phyloP scores from a whole-genome alignment of 2,329 filamentous ascomycete species.

The Moelleriella libera region DNA sequence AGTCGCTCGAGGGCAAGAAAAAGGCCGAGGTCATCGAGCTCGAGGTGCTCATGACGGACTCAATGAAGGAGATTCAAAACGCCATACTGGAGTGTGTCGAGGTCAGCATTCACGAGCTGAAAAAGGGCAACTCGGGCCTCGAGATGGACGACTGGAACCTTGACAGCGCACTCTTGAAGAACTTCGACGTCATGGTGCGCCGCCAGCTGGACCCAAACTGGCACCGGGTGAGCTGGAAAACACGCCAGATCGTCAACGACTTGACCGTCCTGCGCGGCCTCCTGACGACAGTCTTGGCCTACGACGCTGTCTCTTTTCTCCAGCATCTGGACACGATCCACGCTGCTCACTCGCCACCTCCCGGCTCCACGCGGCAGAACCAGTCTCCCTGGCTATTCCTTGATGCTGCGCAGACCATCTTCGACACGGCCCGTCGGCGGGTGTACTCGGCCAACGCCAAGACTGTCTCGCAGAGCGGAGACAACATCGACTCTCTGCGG shows the following conservation, averaged over 20 bases:
- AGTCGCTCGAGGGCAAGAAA: slow-evolving; percentile 78
- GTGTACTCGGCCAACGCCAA: slow-evolving; percentile 65
- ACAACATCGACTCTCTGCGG: slow-evolving; percentile 46
- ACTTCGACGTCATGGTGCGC: slow-evolving; percentile 79
- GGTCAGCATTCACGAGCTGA: slow-evolving; percentile 83
- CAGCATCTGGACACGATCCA: slow-evolving; percentile 91
- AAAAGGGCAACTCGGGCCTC: slow-evolving; percentile 76
- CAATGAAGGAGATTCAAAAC: slow-evolving; percentile 86
- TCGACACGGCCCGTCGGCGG: slow-evolving; percentile 74
- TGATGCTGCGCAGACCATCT: slow-evolving; percentile 87
- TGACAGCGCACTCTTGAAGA: slow-evolving; percentile 81
- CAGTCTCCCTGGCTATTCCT: slow-evolving; percentile 95
- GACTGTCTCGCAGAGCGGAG: slow-evolving; percentile 26
- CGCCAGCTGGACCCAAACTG: slow-evolving; percentile 90
- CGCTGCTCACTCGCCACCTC: slow-evolving; percentile 75
- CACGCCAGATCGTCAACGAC: slow-evolving; percentile 85
- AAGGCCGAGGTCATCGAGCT: slow-evolving; percentile 96
- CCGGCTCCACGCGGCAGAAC: slow-evolving; percentile 73
- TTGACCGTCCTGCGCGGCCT: slow-evolving; percentile 71
- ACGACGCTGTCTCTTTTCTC: slow-evolving; percentile 83
- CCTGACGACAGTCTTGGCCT: slow-evolving; percentile 67
- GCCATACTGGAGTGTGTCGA: slow-evolving; percentile 94
- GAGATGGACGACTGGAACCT: slow-evolving; percentile 97
- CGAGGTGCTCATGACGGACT: slow-evolving; percentile 88
- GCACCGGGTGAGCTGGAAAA: slow-evolving; percentile 93